phyloP scores from a whole-genome alignment of 1,284 basidiomycete species.

The Tetrapyrgos nigripes region DNA sequence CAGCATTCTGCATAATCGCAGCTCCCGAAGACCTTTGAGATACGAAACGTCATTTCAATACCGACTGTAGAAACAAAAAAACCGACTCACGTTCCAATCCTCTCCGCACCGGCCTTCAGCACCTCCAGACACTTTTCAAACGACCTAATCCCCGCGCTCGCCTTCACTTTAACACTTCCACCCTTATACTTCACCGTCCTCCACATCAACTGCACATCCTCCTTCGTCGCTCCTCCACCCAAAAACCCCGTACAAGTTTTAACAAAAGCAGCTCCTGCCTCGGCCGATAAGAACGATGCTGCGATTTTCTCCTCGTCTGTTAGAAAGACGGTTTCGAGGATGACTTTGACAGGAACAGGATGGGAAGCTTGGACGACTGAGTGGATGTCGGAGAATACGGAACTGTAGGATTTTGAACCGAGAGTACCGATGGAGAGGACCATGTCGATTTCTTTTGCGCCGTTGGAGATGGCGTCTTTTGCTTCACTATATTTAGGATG shows the following conservation, averaged over 20 bases:
- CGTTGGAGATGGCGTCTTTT: constrained; percentile 46
- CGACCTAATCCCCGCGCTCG: constrained; percentile 52
- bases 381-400: constrained; percentile 45
- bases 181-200: constrained; percentile 43
- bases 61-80: neutral
- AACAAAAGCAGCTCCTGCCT: constrained; percentile 54
- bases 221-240: constrained; percentile 46
- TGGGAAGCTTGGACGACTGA: constrained; percentile 41
- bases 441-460: constrained; percentile 55
- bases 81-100: constrained; percentile 53
- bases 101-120: constrained; percentile 53
- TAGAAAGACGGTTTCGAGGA: constrained; percentile 53
- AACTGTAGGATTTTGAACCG: constrained; percentile 41
- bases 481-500: constrained; percentile 44
- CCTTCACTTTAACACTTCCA: constrained; percentile 51
- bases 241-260: constrained; percentile 57
- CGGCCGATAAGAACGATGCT: constrained; percentile 49
- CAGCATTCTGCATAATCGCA: constrained; percentile 17
- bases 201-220: constrained; percentile 50
- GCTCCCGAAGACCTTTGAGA: constrained; percentile 38
- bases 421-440: constrained; percentile 53
- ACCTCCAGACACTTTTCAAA: constrained; percentile 52
- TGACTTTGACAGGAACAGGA: constrained; percentile 49
- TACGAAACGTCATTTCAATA: too few relatives aligned
- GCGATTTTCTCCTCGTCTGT: constrained; percentile 49